Conservation (phyloP, 805 yeast genomes). For the Zygosaccharomyces bisporus region DNA sequence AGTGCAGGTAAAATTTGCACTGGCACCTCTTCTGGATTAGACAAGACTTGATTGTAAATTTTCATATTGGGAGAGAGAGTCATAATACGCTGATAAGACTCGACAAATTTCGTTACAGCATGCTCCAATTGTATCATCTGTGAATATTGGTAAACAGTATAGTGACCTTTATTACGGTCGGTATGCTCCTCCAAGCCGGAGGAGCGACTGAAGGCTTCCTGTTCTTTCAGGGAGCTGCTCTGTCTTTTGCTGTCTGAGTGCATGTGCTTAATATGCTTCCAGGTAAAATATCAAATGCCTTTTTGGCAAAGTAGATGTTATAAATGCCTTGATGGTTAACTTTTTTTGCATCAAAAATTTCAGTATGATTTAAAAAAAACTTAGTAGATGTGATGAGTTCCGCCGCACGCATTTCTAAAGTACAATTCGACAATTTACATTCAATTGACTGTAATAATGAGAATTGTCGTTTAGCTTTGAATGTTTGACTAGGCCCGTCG, state of each 20-base stretch:
- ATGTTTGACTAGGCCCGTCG: too few relatives aligned
- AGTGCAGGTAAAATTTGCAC: constrained; percentile 49
- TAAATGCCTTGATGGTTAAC: background rate
- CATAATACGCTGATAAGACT: constrained; percentile 47
- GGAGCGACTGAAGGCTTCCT: constrained; percentile 18
- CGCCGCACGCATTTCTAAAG: constrained; percentile 1
- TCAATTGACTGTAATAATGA: too few relatives aligned
- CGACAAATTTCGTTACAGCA: constrained; percentile 50
- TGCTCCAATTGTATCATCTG: constrained; percentile 45
- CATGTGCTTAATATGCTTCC: background rate
- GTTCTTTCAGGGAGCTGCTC: constrained; percentile 11
- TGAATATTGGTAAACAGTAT: constrained; percentile 21
- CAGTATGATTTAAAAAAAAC: background rate
- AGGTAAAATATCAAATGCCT: background rate
- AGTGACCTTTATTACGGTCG: constrained; percentile 17
- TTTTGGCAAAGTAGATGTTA: background rate
- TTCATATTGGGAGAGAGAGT: constrained; percentile 53
- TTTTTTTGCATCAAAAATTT: background rate
- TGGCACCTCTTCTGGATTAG: constrained; percentile 32
- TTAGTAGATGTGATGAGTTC: constrained; percentile 4
- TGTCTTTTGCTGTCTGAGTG: constrained; percentile 12
- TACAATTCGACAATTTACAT: too few relatives aligned
- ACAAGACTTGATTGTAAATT: constrained; percentile 38
- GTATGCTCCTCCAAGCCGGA: constrained; percentile 8
- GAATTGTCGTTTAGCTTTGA: too few relatives aligned